Conservation (phyloP, 2,329 filamentous ascomycete genomes). For the Bisporella sp. region DNA sequence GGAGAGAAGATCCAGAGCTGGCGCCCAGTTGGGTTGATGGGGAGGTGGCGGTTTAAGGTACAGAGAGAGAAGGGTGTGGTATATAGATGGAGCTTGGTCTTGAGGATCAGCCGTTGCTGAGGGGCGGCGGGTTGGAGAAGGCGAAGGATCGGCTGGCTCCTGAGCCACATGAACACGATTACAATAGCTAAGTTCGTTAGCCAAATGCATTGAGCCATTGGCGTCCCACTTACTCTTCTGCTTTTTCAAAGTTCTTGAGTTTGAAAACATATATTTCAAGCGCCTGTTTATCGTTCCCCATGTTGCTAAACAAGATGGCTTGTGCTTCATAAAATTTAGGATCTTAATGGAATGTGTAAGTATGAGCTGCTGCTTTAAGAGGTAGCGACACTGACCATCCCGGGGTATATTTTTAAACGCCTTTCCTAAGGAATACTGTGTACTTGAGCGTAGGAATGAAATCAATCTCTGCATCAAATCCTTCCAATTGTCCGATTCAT, state of each 20-base stretch:
- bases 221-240: constrained; percentile 67
- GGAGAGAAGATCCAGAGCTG: constrained; percentile 81
- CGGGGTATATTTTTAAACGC: constrained; percentile 72
- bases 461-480: constrained; percentile 61
- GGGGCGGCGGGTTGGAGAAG: constrained; percentile 29
- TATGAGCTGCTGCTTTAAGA: not conserved
- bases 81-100: constrained; percentile 63
- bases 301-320: constrained; percentile 86
- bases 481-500: constrained; percentile 43
- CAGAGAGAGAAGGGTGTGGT: constrained; percentile 81
- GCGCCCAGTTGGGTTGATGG: constrained; percentile 64
- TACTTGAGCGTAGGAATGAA: constrained; percentile 66
- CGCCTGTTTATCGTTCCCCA: constrained; percentile 92
- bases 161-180: constrained; percentile 70
- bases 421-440: constrained; percentile 72
- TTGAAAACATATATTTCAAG: constrained; percentile 98
- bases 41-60: constrained; percentile 78
- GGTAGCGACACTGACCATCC: constrained; percentile 52
- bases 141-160: constrained; percentile 33
- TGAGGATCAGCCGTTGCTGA: constrained; percentile 38
- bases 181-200: constrained; percentile 59
- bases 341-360: constrained; percentile 43
- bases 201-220: not conserved
- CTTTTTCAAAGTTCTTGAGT: constrained; percentile 77
- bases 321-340: constrained; percentile 81